These are phyloP conservation scores for Parietichytrium sp. DNA, from an alignment of 108 stramenopile species.

Conservation along the genomic window DNA sequence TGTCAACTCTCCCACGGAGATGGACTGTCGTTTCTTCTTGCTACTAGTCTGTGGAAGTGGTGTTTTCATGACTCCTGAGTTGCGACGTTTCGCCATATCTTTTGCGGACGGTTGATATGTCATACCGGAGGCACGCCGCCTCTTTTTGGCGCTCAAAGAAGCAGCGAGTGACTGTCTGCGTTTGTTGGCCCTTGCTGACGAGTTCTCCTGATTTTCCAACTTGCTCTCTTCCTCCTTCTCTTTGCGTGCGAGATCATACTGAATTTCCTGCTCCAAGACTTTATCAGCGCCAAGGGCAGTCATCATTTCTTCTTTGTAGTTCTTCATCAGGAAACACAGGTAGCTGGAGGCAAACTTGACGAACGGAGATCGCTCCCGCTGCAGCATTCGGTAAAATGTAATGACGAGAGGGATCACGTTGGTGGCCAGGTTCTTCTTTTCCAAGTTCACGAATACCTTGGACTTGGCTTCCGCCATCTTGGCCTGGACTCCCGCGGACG, in stretches of 20 bases:
- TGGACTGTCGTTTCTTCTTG: conserved; percentile 39
- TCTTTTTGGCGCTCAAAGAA: not conserved
- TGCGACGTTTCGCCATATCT: not conserved
- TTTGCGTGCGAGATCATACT: not conserved
- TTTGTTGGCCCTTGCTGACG: conserved; percentile 15
- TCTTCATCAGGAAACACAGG: not conserved
- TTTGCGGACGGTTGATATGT: conserved; percentile 15
- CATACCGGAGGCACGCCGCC: not conserved
- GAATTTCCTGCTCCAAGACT: not conserved
- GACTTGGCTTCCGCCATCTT: not conserved
- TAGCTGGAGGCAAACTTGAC: not conserved
- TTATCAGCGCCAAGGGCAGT: not conserved
- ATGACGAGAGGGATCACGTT: conserved; percentile 8
- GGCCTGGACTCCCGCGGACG: not conserved
- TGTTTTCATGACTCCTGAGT: conserved; percentile 10
- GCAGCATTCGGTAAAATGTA: not conserved
- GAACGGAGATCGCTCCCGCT: not conserved
- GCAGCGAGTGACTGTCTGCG: not conserved
- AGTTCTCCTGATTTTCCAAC: not conserved
- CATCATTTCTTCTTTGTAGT: not conserved
- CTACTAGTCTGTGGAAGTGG: not conserved
- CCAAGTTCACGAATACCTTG: not conserved
- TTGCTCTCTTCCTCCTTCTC: not conserved
- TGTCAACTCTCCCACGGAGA: too few relatives aligned
- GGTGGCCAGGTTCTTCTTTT: conserved; percentile 9